Percentiles rank a stretch among this genome's conserved stretches.
Conservation (phyloP, 306 rosid species). For the Urtica urens region DNA sequence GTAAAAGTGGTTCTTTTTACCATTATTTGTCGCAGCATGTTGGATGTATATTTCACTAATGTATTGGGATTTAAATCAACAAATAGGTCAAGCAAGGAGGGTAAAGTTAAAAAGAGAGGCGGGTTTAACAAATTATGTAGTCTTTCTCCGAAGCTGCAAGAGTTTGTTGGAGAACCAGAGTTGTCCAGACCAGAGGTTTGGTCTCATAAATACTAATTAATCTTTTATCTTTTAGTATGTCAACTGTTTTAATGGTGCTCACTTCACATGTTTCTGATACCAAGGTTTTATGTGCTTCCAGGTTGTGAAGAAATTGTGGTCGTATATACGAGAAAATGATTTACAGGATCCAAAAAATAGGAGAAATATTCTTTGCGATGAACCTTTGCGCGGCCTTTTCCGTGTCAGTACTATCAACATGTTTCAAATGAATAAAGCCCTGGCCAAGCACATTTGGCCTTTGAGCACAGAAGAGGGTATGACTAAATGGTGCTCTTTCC, state of each 20-base stretch:
- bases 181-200: slow-evolving; percentile 29
- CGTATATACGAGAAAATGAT: slow-evolving; percentile 17
- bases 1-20: not conserved
- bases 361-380: slow-evolving; percentile 20
- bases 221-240: not conserved
- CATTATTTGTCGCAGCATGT: not conserved
- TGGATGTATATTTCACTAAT: not conserved
- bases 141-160: slow-evolving; percentile 35
- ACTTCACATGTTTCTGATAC: not conserved
- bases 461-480: slow-evolving; percentile 20
- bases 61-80: not conserved
- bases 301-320: slow-evolving; percentile 31
- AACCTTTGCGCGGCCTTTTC: slow-evolving; percentile 17
- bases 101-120: slow-evolving; percentile 24
- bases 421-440: slow-evolving; percentile 29
- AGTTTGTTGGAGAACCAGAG: slow-evolving; percentile 24
- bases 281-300: not conserved
- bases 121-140: slow-evolving; percentile 28
- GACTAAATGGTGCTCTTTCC: not conserved
- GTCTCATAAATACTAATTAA: not conserved
- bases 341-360: slow-evolving; percentile 29
- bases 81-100: slow-evolving; percentile 10
- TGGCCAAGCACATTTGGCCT: slow-evolving; percentile 30
- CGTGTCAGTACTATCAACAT: slow-evolving; percentile 22
- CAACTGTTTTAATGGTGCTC: not conserved